Conservation (phyloP, 116 monocot species). For the Posidonia oceanica region DNA sequence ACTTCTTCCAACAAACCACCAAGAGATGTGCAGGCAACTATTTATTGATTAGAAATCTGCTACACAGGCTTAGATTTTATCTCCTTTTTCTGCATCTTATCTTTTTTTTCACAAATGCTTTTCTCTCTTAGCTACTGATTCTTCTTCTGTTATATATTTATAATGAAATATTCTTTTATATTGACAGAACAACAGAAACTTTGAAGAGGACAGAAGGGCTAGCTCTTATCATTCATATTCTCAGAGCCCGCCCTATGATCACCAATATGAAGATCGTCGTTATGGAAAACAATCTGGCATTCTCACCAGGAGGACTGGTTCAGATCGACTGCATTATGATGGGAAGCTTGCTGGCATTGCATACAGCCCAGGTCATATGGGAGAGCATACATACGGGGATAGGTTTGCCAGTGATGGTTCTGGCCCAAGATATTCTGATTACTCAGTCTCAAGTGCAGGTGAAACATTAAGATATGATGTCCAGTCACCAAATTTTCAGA, state of each 20-base stretch:
- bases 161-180: neutral
- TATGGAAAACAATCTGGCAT: slow-evolving; percentile 54
- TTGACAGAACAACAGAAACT: slow-evolving; percentile 38
- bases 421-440: slow-evolving; percentile 54
- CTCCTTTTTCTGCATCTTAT: neutral
- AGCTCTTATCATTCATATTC: slow-evolving; percentile 97
- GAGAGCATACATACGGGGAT: slow-evolving; percentile 60
- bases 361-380: slow-evolving; percentile 49
- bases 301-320: slow-evolving; percentile 60
- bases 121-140: neutral
- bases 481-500: slow-evolving; percentile 48
- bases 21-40: slow-evolving; percentile 49
- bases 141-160: neutral
- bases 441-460: slow-evolving; percentile 51
- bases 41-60: neutral
- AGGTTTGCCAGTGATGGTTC: slow-evolving; percentile 71
- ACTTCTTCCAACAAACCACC: slow-evolving; percentile 59
- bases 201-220: slow-evolving; percentile 54
- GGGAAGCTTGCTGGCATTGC: slow-evolving; percentile 46
- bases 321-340: slow-evolving; percentile 51
- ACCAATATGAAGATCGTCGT: slow-evolving; percentile 82
- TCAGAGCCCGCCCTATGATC: slow-evolving; percentile 93
- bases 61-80: no score
- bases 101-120: neutral
- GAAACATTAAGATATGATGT: slow-evolving; percentile 47